Percentiles rank a stretch among this genome's conserved stretches.
Conservation (phyloP, 768 basidiomycete genomes). For the Leccinum rimulosum region DNA sequence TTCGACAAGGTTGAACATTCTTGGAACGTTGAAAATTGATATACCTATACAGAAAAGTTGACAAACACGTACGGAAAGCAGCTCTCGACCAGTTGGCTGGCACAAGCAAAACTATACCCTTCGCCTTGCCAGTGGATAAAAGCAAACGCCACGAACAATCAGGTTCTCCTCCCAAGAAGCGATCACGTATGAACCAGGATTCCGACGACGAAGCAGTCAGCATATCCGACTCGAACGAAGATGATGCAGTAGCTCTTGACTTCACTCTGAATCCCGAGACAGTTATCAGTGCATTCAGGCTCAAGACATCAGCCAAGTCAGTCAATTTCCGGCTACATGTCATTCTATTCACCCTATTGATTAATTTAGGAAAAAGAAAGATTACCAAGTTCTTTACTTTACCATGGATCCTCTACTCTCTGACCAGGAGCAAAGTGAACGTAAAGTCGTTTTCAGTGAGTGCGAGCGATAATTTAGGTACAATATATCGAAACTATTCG, state of each 20-base stretch:
- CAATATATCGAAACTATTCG: neutral
- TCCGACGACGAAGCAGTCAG: constrained; percentile 30
- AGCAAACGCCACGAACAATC: constrained; percentile 25
- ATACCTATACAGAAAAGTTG: constrained; percentile 10
- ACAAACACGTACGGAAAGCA: constrained; percentile 17
- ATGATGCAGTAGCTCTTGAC: neutral
- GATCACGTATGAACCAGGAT: constrained; percentile 17
- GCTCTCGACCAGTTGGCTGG: constrained; percentile 14
- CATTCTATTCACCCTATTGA: neutral
- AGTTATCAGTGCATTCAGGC: constrained; percentile 48
- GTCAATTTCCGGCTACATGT: constrained; percentile 18
- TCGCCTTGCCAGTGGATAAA: constrained; percentile 9
- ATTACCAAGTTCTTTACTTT: constrained; percentile 85
- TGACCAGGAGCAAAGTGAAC: constrained; percentile 44
- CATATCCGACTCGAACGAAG: constrained; percentile 20
- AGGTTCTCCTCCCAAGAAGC: constrained; percentile 27
- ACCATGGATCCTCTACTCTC: constrained; percentile 65
- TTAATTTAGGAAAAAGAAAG: constrained; percentile 34
- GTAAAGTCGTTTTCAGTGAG: constrained; percentile 55
- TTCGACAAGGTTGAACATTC: constrained; percentile 3
- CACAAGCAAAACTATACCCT: constrained; percentile 9
- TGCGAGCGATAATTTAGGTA: constrained; percentile 25
- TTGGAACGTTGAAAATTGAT: constrained; percentile 1
- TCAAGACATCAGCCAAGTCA: constrained; percentile 41
- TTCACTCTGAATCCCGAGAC: constrained; percentile 28